Evolutionary conservation across 2,329 filamentous ascomycete species (phyloP), one percentile per base, ranked within the genome.

Genomic region (Cercospora sesami): DNA sequence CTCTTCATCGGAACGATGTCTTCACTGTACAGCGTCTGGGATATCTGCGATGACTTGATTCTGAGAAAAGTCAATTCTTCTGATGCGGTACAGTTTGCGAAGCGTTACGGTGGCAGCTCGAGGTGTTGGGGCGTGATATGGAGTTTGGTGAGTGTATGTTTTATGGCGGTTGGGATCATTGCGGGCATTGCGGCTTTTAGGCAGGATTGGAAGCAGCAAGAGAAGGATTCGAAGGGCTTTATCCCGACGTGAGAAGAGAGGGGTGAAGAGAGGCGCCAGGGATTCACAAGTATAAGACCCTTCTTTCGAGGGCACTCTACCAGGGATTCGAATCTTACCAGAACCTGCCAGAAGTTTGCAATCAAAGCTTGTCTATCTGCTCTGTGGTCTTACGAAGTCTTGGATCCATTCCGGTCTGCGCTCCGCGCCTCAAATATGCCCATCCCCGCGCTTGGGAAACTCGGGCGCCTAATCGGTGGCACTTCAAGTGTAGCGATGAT

Each of bases 1-100:
- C 84, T 94, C 30, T 94, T 94, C 75, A 92, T 94, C 69, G 91
- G 91, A 51, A 91, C 93, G 73, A 93, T 94, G 91, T 91, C 88
- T 6, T 89, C 88, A 1, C 84, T 94, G 1, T 94, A 94, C 79
- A 91, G 89, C 71, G 90, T 91, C 5, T 94, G 91, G 91, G 91
- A 94, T 81, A 94, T 94, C 73, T 93, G 90, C 79, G 91, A 94
- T 75, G 91, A 94, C 73, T 82, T 94, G 33, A 93, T 94, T 72
- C 81, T 93, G 4, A 86, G 91, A 67, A 94, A 93, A 80, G 90
- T 94, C 62, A 93, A 94, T 78, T 88, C 85, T 23, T 93, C 90
- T 4, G 91, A 94, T 76, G 91, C 91, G 5, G 91, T 89, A 72
- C 90, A 93, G 31, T 94, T 94, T 73, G 91, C 91, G 7, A 85